Percentiles rank a stretch among this genome's conserved stretches.
Conservation (phyloP, 306 rosid genomes). For the Carpinus viminea region DNA sequence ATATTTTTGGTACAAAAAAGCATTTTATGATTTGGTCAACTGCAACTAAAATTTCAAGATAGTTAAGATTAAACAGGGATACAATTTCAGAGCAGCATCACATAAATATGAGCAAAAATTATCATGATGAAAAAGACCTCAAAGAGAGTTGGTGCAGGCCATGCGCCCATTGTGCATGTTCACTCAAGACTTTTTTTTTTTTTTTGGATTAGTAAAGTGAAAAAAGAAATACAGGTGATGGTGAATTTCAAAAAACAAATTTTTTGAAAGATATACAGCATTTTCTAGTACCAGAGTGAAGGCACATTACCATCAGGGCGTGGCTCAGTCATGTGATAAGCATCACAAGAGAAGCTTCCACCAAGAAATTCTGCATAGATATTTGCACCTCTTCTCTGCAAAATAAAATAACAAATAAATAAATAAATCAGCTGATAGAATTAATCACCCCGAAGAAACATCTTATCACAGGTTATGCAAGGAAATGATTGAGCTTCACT, state of each 20-base stretch:
- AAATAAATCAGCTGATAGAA: neutral
- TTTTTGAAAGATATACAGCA: neutral
- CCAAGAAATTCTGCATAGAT: constrained; percentile 95
- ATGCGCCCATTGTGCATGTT: neutral
- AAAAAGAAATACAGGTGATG: no score
- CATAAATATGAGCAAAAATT: neutral
- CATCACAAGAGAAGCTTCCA: constrained; percentile 94
- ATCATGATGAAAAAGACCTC: neutral
- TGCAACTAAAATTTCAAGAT: neutral
- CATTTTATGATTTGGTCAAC: neutral
- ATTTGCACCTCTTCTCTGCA: constrained; percentile 79
- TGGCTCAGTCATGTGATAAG: constrained; percentile 94
- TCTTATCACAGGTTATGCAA: constrained; percentile 1
- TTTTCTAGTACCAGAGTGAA: constrained; percentile 8
- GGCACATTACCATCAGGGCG: constrained; percentile 81
- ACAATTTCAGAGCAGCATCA: neutral
- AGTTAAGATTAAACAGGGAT: neutral
- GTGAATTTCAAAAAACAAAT: neutral
- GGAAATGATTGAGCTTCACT: constrained; percentile 1
- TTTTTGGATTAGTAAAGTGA: no score
- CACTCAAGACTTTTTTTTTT: neutral
- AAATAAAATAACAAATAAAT: no score
- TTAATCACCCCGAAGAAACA: constrained; percentile 17
- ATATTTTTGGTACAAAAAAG: neutral
- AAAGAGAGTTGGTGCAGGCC: neutral